Percentiles rank a stretch among this genome's conserved stretches.
These are phyloP conservation scores for Excoecaria agallocha DNA, from an alignment of 345 rosid species.

Conservation along the genomic window DNA sequence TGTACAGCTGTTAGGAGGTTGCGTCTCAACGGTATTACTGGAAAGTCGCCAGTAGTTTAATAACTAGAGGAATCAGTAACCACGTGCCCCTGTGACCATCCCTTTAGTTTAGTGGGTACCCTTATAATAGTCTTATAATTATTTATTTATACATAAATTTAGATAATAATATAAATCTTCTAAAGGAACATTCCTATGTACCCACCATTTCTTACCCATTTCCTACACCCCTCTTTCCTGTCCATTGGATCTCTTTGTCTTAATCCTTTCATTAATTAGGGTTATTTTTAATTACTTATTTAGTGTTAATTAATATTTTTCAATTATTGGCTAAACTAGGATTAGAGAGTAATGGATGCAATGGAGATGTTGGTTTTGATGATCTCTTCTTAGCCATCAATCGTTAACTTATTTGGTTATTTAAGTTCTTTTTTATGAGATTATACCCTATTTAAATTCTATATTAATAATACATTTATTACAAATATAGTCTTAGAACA, in stretches of 20 bases:
- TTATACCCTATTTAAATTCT: no score
- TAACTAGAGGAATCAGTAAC: constrained; percentile 38
- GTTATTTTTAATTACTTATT: neutral
- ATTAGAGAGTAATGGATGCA: neutral
- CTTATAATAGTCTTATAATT: constrained; percentile 26
- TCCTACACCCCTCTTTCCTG: neutral
- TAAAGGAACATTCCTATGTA: constrained; percentile 17
- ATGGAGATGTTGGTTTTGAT: neutral
- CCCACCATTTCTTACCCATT: neutral
- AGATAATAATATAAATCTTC: neutral
- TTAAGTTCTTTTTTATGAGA: no score
- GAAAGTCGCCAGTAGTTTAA: constrained; percentile 58
- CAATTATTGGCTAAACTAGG: neutral
- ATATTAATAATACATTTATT: no score
- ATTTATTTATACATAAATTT: neutral
- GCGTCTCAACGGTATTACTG: constrained; percentile 76
- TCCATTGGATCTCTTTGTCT: constrained; percentile 2
- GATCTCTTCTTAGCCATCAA: neutral
- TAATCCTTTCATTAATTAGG: neutral
- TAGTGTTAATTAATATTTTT: neutral
- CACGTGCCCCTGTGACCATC: constrained; percentile 56
- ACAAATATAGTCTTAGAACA: no score
- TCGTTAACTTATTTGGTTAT: neutral
- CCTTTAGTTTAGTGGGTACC: constrained; percentile 22
- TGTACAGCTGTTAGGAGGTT: constrained; percentile 62